Evolutionary conservation across 2,329 filamentous ascomycete species (phyloP).

Genomic region (Elsinoe perseae): DNA sequence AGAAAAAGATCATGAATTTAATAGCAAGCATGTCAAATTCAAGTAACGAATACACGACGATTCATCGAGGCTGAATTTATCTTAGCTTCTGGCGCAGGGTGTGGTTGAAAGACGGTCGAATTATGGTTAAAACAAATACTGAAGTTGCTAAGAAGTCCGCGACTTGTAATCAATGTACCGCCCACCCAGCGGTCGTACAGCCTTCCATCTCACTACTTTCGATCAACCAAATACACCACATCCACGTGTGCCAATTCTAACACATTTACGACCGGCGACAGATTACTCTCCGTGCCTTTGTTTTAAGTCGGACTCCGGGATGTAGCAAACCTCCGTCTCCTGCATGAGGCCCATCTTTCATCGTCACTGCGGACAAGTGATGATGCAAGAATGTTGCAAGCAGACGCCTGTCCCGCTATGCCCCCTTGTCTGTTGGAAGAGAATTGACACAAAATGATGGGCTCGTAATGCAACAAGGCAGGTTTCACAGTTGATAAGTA

Average conservation of each 20-base stretch:
- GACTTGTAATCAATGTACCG: no score
- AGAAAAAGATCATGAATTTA: no score
- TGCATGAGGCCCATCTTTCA: constrained; percentile 5
- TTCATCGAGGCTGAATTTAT: no score
- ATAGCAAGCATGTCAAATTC: no score
- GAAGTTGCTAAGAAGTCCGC: no score
- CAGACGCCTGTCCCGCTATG: background rate
- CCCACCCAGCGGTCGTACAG: no score
- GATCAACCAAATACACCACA: background rate
- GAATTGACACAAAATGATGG: background rate
- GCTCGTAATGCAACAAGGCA: background rate
- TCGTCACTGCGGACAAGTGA: background rate
- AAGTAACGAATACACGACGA: no score
- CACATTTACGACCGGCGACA: background rate
- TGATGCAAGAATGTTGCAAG: constrained; percentile 14
- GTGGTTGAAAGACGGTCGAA: no score
- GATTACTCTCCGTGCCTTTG: background rate
- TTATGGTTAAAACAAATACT: no score
- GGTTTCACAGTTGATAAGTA: background rate
- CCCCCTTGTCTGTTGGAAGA: background rate
- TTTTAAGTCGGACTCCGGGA: background rate
- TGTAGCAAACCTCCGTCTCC: background rate
- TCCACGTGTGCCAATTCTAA: background rate
- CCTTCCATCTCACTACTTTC: no score
- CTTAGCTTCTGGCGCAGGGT: no score